Base-by-base conservation (phyloP, 1,139 yeast genomes). In the Hemisphaericaspora xylofermentans region DNA sequence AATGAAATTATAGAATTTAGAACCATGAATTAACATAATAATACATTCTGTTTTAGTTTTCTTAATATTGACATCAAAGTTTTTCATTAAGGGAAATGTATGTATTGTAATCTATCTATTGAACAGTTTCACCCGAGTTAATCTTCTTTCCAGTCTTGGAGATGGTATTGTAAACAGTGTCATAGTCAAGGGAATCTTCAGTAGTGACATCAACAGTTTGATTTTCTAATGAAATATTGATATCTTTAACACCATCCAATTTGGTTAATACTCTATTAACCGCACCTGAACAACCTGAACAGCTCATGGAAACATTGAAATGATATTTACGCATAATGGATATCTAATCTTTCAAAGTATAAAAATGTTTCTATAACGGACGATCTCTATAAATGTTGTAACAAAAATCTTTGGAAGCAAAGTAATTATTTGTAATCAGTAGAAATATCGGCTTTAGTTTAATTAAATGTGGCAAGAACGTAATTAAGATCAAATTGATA, bases 121-220 rank as follows among this genome's bases (percentile, higher is more conserved):
- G 52, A 47, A 76, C 57, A 25, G 71, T 64, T 44, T 75, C 73
- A 9, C 96, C 96, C 22, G 74, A 74, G 44, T 76, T 71, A 44
- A 93, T 85, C 54, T 81, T 80, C 71, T 91, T 93, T 25, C 98
- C 98, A 1, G 98, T 89, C 71, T 91, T 93, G 48, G 84, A 72
- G 53, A 93, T 91, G 43, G 89, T 81, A 42, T 76, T 82, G 46
- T 84, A 71, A 18, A 93, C 93, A 2, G 84, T 78, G 40, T 89
- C 95, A 58, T 86, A 88, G 42, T 78, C 76, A 31, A 85, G 62
- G n/a, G 35, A 29, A 26, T 67, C 65, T 13, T 64, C 68, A 7
- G 96, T 80, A 48, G 71, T 69, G 35, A 93, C 96, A 54, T 83
- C 84, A 18, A 93, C 98, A 1, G 84, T 68, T 68, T 93, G 98